These are phyloP conservation scores for Calocybe indica DNA, from an alignment of 768 basidiomycete genomes.

Conservation along the genomic window DNA sequence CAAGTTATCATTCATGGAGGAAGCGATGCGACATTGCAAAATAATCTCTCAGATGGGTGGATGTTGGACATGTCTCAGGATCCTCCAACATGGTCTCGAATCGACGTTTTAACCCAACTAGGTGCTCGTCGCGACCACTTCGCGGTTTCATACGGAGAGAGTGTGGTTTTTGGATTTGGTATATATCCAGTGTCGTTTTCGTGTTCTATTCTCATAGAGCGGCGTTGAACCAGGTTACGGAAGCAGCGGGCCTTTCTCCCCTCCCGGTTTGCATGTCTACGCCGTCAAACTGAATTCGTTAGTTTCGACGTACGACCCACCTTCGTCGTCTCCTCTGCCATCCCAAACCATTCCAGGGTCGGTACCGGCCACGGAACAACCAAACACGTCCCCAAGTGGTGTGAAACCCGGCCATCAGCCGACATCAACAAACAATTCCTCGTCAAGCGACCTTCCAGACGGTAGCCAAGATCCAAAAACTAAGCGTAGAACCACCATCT, in stretches of 20 bases:
- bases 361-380: slow-evolving; percentile 21
- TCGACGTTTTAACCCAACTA: slow-evolving; percentile 47
- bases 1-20: slow-evolving; percentile 78
- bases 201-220: not conserved
- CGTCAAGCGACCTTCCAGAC: slow-evolving; percentile 10
- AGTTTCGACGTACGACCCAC: slow-evolving; percentile 34
- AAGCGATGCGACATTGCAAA: slow-evolving; percentile 48
- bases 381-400: slow-evolving; percentile 1
- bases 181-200: slow-evolving; percentile 17
- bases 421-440: slow-evolving; percentile 16
- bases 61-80: slow-evolving; percentile 51
- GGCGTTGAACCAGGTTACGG: slow-evolving; percentile 35
- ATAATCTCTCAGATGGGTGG: slow-evolving; percentile 63
- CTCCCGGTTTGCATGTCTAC: slow-evolving; percentile 51
- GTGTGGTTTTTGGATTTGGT: slow-evolving; percentile 80
- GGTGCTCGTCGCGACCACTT: slow-evolving; percentile 71
- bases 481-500: slow-evolving; percentile 22
- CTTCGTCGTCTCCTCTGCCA: slow-evolving; percentile 19
- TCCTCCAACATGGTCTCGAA: slow-evolving; percentile 55
- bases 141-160: slow-evolving; percentile 52
- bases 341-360: slow-evolving; percentile 29
- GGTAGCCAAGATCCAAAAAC: slow-evolving; percentile 8
- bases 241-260: slow-evolving; percentile 38
- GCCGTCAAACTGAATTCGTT: slow-evolving; percentile 36
- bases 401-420: slow-evolving; percentile 10